Percentiles rank a stretch among this genome's conserved stretches.
These are phyloP conservation scores for Aspergillus sp. DNA, from an alignment of 2,329 filamentous ascomycete genomes.

Conservation along the genomic window DNA sequence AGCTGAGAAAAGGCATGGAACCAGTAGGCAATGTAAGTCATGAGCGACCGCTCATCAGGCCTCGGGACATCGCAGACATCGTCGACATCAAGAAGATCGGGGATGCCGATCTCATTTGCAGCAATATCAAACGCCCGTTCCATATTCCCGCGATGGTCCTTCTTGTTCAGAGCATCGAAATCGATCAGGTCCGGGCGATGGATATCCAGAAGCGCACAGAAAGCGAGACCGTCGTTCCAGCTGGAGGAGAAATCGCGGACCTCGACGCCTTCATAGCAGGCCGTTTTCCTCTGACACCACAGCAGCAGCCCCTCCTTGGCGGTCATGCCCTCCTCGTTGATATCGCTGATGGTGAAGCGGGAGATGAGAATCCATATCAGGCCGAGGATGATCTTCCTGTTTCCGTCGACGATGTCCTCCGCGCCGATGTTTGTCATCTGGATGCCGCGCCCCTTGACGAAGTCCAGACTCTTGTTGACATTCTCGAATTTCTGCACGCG, in stretches of 20 bases:
- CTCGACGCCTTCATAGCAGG: constrained; percentile 94
- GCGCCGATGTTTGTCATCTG: constrained; percentile 98
- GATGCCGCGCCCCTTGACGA: constrained; percentile 81
- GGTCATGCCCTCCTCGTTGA: constrained; percentile 95
- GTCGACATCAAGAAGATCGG: constrained; percentile 89
- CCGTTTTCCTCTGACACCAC: constrained; percentile 98
- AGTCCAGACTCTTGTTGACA: constrained; percentile 89
- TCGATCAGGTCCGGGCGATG: constrained; percentile 96
- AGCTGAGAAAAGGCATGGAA: constrained; percentile 99
- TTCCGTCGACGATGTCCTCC: constrained; percentile 96
- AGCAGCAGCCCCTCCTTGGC: constrained; percentile 90
- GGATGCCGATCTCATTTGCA: constrained; percentile 91
- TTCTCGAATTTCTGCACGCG: constrained; percentile 97
- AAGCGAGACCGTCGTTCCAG: constrained; percentile 96
- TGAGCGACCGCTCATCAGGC: constrained; percentile 90
- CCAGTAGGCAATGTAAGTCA: constrained; percentile 99
- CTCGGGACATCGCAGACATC: constrained; percentile 95
- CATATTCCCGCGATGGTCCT: constrained; percentile 93
- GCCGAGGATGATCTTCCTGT: constrained; percentile 92
- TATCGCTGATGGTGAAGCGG: constrained; percentile 96
- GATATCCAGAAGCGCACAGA: constrained; percentile 92
- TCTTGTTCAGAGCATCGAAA: constrained; percentile 89
- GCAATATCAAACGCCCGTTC: constrained; percentile 95
- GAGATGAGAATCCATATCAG: constrained; percentile 98
- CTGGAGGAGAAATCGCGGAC: constrained; percentile 90